Base-by-base conservation (phyloP, 2,329 filamentous ascomycete genomes). In the Aspergillus japonicus region DNA sequence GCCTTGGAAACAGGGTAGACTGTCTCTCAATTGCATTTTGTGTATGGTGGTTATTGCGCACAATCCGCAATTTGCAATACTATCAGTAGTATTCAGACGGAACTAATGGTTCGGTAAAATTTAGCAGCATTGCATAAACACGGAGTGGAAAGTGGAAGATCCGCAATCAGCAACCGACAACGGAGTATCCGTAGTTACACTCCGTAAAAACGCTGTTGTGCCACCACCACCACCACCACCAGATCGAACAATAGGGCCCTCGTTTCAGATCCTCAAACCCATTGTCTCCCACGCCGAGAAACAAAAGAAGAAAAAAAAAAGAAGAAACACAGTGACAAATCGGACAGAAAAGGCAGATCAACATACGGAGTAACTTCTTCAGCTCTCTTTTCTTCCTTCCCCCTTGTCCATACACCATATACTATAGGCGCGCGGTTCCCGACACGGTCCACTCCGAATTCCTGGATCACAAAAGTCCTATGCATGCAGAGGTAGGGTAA, bases 401-500 rank as follows among this genome's bases (percentile, higher is more conserved):
- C n/a, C 24, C 42, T 10, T 12, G 24, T 24, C 35, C 23, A 29
- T 3, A 29, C 35, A 44, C 35, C 31, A 3, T 16, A 11, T 29
- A 42, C 19, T 16, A 57, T 52, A 26, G 35, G 19, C 35, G 51
- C 26, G 24, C 42, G 35, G 26, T n/a, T 23, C 47, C 44, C n/a
- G 23, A 19, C 42, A 8, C 26, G 56, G 48, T 60, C 54, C 60
- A 58, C 55, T 14, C 24, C 39, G 50, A 24, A 50, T 65, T 60
- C 58, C 60, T 42, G 62, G 62, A 29, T 54, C 33, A 33, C 42
- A 52, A 60, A 60, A 59, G 57, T 59, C 57, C 58, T 50, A 57
- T 64, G 60, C 63, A 62, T 53, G 23, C 12, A 6, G 21, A 42
- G n/a, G 47, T 23, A 29, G 29, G 35, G 35, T 3, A 2, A 12